These are phyloP conservation scores for Adenanthera pavonina DNA, from an alignment of 306 rosid species.

Conservation along the genomic window DNA sequence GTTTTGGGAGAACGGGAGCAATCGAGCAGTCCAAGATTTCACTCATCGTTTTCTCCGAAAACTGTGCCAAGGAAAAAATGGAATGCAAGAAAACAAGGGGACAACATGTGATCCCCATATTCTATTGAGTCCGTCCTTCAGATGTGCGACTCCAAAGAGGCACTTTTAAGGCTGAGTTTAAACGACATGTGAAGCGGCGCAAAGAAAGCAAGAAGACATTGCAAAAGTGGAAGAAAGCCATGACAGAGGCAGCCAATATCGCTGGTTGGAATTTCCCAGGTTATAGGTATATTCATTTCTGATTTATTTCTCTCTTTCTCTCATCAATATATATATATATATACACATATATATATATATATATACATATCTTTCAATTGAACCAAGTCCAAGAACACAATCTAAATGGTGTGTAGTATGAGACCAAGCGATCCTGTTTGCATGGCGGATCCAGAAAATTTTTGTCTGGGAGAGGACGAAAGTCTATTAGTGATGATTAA, in stretches of 20 bases:
- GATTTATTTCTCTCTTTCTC: no score
- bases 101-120: conserved; percentile 37
- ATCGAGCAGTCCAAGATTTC: not conserved
- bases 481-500: no score
- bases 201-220: not conserved
- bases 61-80: conserved; percentile 1
- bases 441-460: no score
- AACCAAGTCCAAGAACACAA: no score
- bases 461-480: no score
- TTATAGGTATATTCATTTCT: not conserved
- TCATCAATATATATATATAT: no score
- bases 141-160: conserved; percentile 37
- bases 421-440: no score
- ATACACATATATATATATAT: no score
- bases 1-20: not conserved
- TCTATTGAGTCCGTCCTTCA: conserved; percentile 34
- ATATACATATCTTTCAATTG: no score
- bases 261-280: not conserved
- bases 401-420: no score
- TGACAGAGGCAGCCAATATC: not conserved
- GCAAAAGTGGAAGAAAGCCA: not conserved
- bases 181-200: not conserved
- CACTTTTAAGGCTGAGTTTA: conserved; percentile 5
- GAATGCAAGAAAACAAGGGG: conserved; percentile 21
- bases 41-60: not conserved